phyloP scores from a whole-genome alignment of 1,284 basidiomycete genomes.

The Rhodotorula sp. region DNA sequence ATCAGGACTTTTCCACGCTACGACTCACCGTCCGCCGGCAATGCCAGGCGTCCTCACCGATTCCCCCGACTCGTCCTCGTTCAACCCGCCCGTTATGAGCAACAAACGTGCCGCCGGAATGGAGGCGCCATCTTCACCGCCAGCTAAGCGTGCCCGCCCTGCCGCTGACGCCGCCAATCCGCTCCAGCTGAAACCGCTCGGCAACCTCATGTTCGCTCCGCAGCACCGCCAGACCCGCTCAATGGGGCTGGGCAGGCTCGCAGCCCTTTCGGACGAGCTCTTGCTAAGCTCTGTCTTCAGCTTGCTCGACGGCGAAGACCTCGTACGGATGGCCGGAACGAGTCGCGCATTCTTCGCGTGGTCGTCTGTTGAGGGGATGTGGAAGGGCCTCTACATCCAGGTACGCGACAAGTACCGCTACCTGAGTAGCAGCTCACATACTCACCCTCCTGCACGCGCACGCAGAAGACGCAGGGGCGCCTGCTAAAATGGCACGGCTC shows the following conservation, averaged over 20 bases:
- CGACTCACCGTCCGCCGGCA: too few relatives aligned
- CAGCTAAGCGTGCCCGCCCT: not conserved
- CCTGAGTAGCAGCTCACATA: too few relatives aligned
- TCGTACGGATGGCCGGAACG: constrained; percentile 20
- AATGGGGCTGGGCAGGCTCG: constrained; percentile 35
- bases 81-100: too few relatives aligned
- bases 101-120: too few relatives aligned
- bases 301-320: constrained; percentile 24
- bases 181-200: constrained; percentile 31
- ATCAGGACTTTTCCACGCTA: too few relatives aligned
- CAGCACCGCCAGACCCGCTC: constrained; percentile 8
- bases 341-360: constrained; percentile 46
- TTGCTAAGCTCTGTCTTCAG: constrained; percentile 34
- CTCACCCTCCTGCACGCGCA: not conserved
- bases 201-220: constrained; percentile 22
- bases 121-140: not conserved
- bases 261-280: constrained; percentile 39
- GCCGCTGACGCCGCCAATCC: constrained; percentile 15
- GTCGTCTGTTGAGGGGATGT: constrained; percentile 43
- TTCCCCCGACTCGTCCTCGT: too few relatives aligned
- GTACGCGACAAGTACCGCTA: too few relatives aligned
- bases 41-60: too few relatives aligned
- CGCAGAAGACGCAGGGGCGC: constrained; percentile 16
- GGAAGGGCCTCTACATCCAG: constrained; percentile 45
- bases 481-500: constrained; percentile 39